phyloP scores from a whole-genome alignment of 2,329 filamentous ascomycete genomes.

The Fusarium aywerte region DNA sequence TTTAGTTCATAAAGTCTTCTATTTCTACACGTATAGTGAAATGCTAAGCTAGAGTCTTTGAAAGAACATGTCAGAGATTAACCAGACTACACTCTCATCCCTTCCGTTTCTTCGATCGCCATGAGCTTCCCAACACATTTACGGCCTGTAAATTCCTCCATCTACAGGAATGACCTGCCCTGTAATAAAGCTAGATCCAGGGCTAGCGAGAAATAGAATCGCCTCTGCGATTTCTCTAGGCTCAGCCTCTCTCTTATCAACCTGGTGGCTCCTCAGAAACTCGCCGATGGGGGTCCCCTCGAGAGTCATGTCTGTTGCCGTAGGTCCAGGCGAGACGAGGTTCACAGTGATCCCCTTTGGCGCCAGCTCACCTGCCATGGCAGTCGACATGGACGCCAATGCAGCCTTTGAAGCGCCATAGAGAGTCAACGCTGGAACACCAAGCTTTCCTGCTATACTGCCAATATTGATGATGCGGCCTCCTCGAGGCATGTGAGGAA shows the following conservation, averaged over 20 bases:
- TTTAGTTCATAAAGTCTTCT: too few species aligned
- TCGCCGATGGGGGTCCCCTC: slow-evolving; percentile 5
- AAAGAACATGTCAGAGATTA: too few species aligned
- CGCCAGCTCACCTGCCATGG: slow-evolving; percentile 12
- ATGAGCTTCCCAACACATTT: not conserved
- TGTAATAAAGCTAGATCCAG: slow-evolving; percentile 16
- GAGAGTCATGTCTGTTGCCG: slow-evolving; percentile 13
- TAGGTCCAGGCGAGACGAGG: slow-evolving; percentile 4
- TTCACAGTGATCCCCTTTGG: slow-evolving; percentile 15
- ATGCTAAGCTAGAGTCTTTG: too few species aligned
- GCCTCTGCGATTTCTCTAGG: slow-evolving; percentile 2
- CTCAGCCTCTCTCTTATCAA: slow-evolving; percentile 10
- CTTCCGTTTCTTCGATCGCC: too few species aligned
- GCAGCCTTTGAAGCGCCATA: slow-evolving; percentile 53
- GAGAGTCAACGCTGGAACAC: slow-evolving; percentile 45
- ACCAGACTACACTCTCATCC: too few species aligned
- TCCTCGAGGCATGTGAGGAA: slow-evolving; percentile 46
- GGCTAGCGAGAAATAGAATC: slow-evolving; percentile 7
- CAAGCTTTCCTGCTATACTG: slow-evolving; percentile 48
- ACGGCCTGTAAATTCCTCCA: slow-evolving; percentile 15
- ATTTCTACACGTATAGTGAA: too few species aligned
- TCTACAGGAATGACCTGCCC: slow-evolving; percentile 18
- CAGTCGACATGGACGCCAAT: not conserved
- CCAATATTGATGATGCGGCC: slow-evolving; percentile 52
- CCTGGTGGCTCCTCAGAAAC: slow-evolving; percentile 2